Evolutionary conservation across 768 basidiomycete genomes (phyloP), one percentile per base, ranked within the genome.

Genomic region (Sarcodon sp.): DNA sequence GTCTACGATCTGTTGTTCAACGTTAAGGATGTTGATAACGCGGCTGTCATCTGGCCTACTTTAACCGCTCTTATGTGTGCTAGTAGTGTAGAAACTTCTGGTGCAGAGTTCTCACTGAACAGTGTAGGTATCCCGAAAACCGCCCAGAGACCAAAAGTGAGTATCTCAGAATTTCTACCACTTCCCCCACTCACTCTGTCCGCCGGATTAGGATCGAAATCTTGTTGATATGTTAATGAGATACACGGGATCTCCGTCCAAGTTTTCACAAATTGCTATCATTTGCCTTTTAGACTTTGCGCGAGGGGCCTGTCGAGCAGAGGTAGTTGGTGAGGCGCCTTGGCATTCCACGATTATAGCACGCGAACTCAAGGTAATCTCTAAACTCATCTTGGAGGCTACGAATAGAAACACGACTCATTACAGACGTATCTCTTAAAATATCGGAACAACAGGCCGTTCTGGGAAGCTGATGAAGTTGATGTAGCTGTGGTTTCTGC

Each of bases 401-500:
- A 3, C 21, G 15, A 36, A 21, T 46, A 18, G 27, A 10, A 7
- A 31, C 5, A 13, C 43, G 33, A 12, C 18, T 51, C 31, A 0
- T 31, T 37, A 6, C 45, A 65, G 64, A 51, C 38, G 44, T 47
- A 58, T 5, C 55, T 66, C 18, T 43, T 55, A 45, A 65, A 63
- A 44, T 68, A 66, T 54, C 57, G 63, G 31, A 59, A 59, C 34
- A 55, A 59, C 46, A 52, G 51, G 31, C 76, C 83, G 3, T 89
- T 86, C 63, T 87, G 82, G 76, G 83, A 89, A 34, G 66, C 67
- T 0, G 58, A 62, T 8, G 87, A 87, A 1, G 79, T 73, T 33
- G 87, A 93, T 56, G 74, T 86, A n/a, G 75, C 78, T 9, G 66
- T 91, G 37, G 79, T 83, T 54, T 79, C 81, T 1, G 83, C 89